Conservation (phyloP, 805 yeast genomes). For the Kluyveromyces dobzhanskii region DNA sequence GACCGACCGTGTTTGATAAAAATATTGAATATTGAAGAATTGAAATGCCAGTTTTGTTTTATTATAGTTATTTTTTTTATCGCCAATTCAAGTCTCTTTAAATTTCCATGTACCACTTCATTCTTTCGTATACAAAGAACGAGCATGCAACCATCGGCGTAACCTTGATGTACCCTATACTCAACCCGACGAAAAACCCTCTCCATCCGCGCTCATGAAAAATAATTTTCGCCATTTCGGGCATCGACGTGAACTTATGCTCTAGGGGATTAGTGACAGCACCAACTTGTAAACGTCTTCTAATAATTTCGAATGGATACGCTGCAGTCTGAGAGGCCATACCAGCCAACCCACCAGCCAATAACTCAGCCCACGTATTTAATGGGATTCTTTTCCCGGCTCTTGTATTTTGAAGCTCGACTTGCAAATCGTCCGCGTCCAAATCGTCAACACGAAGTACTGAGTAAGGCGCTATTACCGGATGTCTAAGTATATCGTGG, state of each 20-base stretch:
- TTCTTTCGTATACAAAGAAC: slow-evolving; percentile 85
- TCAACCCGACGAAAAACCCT: slow-evolving; percentile 90
- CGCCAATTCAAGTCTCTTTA: slow-evolving; percentile 23
- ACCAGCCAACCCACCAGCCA: slow-evolving; percentile 96
- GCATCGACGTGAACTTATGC: slow-evolving; percentile 26
- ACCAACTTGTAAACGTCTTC: slow-evolving; percentile 94
- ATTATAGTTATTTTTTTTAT: no score
- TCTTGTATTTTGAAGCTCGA: slow-evolving; percentile 10
- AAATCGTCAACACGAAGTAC: slow-evolving; percentile 25
- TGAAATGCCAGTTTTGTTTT: no score
- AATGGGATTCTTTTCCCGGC: slow-evolving; percentile 50
- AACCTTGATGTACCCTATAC: slow-evolving; percentile 91
- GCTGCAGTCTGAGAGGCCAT: slow-evolving; percentile 93
- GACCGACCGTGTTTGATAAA: no score
- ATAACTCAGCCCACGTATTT: slow-evolving; percentile 82
- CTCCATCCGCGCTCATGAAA: slow-evolving; percentile 66
- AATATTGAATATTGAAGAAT: no score
- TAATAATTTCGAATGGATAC: slow-evolving; percentile 89
- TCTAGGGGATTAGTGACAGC: slow-evolving; percentile 59
- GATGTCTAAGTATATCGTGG: slow-evolving; percentile 78
- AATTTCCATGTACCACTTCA: slow-evolving; percentile 63
- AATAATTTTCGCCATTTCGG: slow-evolving; percentile 41
- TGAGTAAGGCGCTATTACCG: slow-evolving; percentile 44
- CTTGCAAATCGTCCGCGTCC: slow-evolving; percentile 10
- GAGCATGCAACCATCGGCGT: slow-evolving; percentile 97